These are phyloP conservation scores for Aspergillus sparsus DNA, from an alignment of 495 filamentous ascomycete genomes.

Conservation along the genomic window DNA sequence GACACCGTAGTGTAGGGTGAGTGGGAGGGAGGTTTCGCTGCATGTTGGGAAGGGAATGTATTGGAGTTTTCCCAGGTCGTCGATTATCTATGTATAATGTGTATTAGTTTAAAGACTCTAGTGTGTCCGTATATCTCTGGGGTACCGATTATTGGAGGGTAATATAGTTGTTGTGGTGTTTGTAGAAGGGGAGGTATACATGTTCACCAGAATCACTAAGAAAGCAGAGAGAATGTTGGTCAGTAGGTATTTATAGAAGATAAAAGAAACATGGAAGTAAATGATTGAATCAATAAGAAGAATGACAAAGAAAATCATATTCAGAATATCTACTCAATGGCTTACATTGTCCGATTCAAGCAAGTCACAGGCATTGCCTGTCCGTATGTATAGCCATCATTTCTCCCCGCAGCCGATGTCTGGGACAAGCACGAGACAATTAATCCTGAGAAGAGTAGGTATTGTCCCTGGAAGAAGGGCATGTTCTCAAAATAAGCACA, in stretches of 20 bases:
- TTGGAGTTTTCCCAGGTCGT: conserved; percentile 77
- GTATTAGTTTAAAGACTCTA: background rate
- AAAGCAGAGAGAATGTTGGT: conserved; percentile 22
- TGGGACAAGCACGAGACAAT: conserved; percentile 28
- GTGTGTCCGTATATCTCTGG: conserved; percentile 8
- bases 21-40: conserved; percentile 81
- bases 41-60: conserved; percentile 92
- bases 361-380: conserved; percentile 64
- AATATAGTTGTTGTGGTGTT: background rate
- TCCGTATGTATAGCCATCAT: conserved; percentile 46
- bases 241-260: background rate
- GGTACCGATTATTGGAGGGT: conserved; percentile 1
- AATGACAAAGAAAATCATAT: conserved; percentile 8
- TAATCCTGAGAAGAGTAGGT: conserved; percentile 17
- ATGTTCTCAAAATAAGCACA: conserved; percentile 3
- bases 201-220: conserved; percentile 62
- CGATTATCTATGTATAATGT: conserved; percentile 63
- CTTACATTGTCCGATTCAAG: conserved; percentile 67
- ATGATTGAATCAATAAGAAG: background rate
- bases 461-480: conserved; percentile 2
- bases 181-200: conserved; percentile 41
- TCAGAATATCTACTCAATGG: too few relatives aligned
- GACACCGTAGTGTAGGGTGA: conserved; percentile 83
- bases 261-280: background rate
- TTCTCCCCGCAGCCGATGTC: conserved; percentile 33